Evolutionary conservation across 495 filamentous ascomycete species (phyloP).

Genomic region (Haplographium delicatum): DNA sequence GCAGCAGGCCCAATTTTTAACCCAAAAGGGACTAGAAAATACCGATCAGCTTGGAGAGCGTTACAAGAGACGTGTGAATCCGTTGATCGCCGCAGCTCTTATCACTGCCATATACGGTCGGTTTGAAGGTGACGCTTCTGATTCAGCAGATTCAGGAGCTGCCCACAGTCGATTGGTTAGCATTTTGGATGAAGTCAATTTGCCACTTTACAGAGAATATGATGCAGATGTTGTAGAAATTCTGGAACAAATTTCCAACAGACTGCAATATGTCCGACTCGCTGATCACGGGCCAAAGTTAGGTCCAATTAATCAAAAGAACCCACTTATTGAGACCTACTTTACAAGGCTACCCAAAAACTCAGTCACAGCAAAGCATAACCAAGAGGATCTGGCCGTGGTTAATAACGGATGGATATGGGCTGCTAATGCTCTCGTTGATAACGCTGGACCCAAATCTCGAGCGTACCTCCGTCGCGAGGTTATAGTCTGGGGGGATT

Average conservation of each 20-base stretch:
- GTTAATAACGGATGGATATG: slow-evolving; percentile 99
- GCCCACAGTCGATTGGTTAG: slow-evolving; percentile 47
- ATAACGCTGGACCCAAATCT: slow-evolving; percentile 86
- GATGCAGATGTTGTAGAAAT: slow-evolving; percentile 77
- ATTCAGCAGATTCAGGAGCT: slow-evolving; percentile 37
- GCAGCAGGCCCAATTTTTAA: slow-evolving; percentile 57
- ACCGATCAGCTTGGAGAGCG: slow-evolving; percentile 72
- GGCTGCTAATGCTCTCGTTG: slow-evolving; percentile 88
- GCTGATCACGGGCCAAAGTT: slow-evolving; percentile 88
- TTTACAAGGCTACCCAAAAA: slow-evolving; percentile 89
- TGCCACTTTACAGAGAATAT: slow-evolving; percentile 85
- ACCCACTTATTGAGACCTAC: slow-evolving; percentile 88
- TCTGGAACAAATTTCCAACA: slow-evolving; percentile 85
- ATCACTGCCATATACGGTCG: slow-evolving; percentile 64
- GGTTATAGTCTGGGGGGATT: slow-evolving; percentile 98
- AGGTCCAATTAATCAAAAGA: slow-evolving; percentile 69
- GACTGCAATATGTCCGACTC: slow-evolving; percentile 85
- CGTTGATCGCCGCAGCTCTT: slow-evolving; percentile 61
- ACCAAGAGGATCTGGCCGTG: slow-evolving; percentile 69
- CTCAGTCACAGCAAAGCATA: slow-evolving; percentile 69
- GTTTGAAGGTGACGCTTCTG: slow-evolving; percentile 45
- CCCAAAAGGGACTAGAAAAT: slow-evolving; percentile 54
- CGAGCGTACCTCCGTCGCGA: slow-evolving; percentile 88
- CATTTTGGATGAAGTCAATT: slow-evolving; percentile 79
- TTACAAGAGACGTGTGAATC: slow-evolving; percentile 63